Conservation (phyloP, 2,329 filamentous ascomycete species). For the Alternaria triticina region DNA sequence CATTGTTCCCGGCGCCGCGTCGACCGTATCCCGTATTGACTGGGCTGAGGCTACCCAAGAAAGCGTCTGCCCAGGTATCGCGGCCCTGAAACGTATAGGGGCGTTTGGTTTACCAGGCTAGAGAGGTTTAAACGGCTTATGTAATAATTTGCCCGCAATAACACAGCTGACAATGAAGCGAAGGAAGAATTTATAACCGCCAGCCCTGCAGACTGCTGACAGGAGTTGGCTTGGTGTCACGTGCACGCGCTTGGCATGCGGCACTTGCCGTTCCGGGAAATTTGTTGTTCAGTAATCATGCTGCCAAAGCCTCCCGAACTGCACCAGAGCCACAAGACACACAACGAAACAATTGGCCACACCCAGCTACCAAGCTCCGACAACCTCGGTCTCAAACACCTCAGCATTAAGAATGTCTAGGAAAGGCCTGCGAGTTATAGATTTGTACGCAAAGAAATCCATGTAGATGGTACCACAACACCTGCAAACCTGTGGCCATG, state of each 20-base stretch:
- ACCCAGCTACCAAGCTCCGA: not conserved
- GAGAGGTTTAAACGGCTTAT: not conserved
- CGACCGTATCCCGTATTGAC: not conserved
- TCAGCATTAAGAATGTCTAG: not conserved
- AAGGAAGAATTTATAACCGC: not conserved
- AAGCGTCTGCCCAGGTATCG: not conserved
- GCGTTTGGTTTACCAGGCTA: not conserved
- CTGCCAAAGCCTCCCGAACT: not conserved
- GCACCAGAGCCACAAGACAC: not conserved
- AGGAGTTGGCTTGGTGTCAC: not conserved
- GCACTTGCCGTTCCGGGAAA: not conserved
- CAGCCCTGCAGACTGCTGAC: not conserved
- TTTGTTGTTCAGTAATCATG: constrained; percentile 1
- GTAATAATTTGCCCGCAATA: not conserved
- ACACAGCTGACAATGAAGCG: not conserved
- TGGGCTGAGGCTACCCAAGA: not conserved
- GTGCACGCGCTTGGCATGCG: not conserved
- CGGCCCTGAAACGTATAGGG: not conserved
- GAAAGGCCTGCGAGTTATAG: not conserved
- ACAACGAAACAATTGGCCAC: not conserved
- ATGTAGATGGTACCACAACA: not conserved
- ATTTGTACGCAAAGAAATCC: not conserved
- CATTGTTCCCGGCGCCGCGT: not conserved
- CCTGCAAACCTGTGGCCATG: not conserved
- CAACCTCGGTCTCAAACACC: not conserved